Conservation (phyloP, 805 yeast genomes). For the Candida anglica region DNA sequence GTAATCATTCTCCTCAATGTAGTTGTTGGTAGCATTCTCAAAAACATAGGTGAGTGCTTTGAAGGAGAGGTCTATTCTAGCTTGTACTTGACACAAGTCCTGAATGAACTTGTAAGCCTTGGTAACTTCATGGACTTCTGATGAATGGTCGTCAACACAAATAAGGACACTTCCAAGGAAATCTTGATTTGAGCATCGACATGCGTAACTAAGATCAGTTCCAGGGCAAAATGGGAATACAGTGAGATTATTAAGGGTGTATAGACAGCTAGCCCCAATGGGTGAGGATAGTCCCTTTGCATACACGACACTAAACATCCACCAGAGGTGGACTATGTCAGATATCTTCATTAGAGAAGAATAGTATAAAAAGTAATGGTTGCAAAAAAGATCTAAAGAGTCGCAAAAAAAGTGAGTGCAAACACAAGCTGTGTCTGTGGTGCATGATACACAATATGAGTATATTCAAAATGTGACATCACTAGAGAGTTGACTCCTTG, state of each 20-base stretch:
- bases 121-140: slow-evolving; percentile 19
- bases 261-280: slow-evolving; percentile 34
- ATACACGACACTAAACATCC: too few relatives aligned
- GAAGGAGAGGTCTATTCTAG: slow-evolving; percentile 17
- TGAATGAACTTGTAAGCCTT: slow-evolving; percentile 25
- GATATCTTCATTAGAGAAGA: too few relatives aligned
- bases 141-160: slow-evolving; percentile 27
- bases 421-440: too few relatives aligned
- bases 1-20: slow-evolving; percentile 19
- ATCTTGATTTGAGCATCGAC: slow-evolving; percentile 28
- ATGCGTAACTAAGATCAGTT: slow-evolving; percentile 26
- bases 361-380: too few relatives aligned
- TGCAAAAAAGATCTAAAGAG: too few relatives aligned
- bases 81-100: slow-evolving; percentile 31
- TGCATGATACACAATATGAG: too few relatives aligned
- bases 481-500: too few relatives aligned
- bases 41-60: slow-evolving; percentile 21
- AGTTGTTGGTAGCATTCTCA: slow-evolving; percentile 19
- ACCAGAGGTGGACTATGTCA: too few relatives aligned
- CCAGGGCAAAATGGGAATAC: slow-evolving; percentile 18
- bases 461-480: too few relatives aligned
- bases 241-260: slow-evolving; percentile 26
- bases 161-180: slow-evolving; percentile 31
- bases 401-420: too few relatives aligned
- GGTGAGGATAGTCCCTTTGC: slow-evolving; percentile 24